Evolutionary conservation across 2,329 filamentous ascomycete genomes (phyloP), one percentile per base, ranked within the genome.

Genomic region (Phaeoacremonium minimum): DNA sequence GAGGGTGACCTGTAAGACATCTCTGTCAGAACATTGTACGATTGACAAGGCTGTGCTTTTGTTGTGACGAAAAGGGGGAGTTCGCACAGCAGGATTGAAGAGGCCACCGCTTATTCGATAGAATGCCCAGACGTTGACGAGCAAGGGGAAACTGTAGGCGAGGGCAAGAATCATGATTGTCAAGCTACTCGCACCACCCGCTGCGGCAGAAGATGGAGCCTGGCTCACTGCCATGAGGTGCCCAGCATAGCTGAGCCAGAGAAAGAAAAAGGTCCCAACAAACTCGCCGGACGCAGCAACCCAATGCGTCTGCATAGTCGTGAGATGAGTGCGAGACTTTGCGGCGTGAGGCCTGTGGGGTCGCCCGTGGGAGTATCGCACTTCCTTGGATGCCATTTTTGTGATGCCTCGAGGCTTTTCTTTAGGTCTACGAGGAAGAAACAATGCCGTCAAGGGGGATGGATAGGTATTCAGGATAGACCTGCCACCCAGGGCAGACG

Each of bases 121-220:
- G 46, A 73, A 72, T 1, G 65, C 57, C 69, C 68, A 73, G 2
- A 64, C 67, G 28, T 68, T 71, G 29, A 68, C 64, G 12, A 67
- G 58, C 19, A 73, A 52, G 20, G 63, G 63, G 37, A 70, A 55
- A 2, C 66, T 63, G 41, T 69, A 71, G 11, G 50, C 54, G 7
- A 69, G 43, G 3, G 62, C 50, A 26, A 67, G 59, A 35, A 61
- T 67, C 5, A 69, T 41, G 15, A 41, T n/a, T 7, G 42, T 40
- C 3, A 42, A 18, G 11, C 35, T 39, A 33, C 40, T 36, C 6
- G 39, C 16, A 4, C 42, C 32, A 7, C 35, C 37, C 4, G 26
- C 11, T 6, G 20, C n/a, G 6, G 36, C 38, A 2, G 15, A 12
- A 15, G 17, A 15, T 5, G 34, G 12, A 1, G 42, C 42, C 33